Evolutionary conservation across 2,329 filamentous ascomycete species (phyloP).

Genomic region (Sarocladiaceae sp.): DNA sequence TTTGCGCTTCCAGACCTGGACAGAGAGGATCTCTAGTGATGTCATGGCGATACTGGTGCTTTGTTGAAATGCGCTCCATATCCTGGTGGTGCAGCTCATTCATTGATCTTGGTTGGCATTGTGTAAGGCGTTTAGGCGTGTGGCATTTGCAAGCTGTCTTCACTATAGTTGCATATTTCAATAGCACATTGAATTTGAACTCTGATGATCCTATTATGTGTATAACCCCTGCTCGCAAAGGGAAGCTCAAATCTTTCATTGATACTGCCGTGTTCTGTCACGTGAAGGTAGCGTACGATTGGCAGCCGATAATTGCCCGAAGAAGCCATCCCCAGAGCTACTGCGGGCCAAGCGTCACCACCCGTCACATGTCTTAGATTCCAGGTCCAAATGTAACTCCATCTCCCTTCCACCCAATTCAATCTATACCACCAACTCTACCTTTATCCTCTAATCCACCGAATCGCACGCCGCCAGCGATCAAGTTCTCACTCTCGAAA

Average conservation of each 20-base stretch:
- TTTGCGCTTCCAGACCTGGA: slow-evolving; percentile 37
- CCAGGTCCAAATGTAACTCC: neutral
- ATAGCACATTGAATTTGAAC: too few relatives aligned
- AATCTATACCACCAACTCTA: neutral
- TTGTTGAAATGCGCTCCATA: neutral
- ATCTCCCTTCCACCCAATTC: neutral
- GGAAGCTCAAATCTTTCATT: too few relatives aligned
- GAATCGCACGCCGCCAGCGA: too few relatives aligned
- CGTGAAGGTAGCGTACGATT: too few relatives aligned
- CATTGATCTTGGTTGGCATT: slow-evolving; percentile 5
- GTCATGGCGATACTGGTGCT: neutral
- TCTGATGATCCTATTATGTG: too few relatives aligned
- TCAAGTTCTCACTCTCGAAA: too few relatives aligned
- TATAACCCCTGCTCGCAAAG: too few relatives aligned
- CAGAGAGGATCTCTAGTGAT: slow-evolving; percentile 38
- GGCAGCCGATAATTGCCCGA: neutral
- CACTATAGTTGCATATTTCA: too few relatives aligned
- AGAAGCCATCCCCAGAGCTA: neutral
- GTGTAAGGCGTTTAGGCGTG: slow-evolving; percentile 2
- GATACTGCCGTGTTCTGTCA: too few relatives aligned
- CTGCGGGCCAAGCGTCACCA: slow-evolving; percentile 4
- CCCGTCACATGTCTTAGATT: slow-evolving; percentile 8
- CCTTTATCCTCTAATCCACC: too few relatives aligned
- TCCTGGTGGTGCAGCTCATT: neutral
- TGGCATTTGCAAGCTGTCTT: neutral